Percentiles rank a stretch among this genome's conserved stretches.
phyloP scores from a whole-genome alignment of 768 basidiomycete species.

The Xerocomus brunneocitrinus region DNA sequence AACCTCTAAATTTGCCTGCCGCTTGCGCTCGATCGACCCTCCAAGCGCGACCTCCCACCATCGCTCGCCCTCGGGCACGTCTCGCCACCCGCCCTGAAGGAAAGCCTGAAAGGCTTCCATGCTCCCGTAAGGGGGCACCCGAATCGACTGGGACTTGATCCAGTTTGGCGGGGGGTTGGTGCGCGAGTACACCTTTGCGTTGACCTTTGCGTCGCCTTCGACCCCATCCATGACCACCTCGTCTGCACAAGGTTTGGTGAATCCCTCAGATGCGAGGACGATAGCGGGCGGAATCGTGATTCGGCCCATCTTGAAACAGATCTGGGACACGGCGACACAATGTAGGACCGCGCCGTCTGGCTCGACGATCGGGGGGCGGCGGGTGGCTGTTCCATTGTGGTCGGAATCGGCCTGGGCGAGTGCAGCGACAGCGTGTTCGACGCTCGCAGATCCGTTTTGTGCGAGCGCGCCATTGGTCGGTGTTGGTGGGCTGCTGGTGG shows the following conservation, averaged over 20 bases:
- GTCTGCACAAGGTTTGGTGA: constrained; percentile 27
- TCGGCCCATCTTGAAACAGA: constrained; percentile 67
- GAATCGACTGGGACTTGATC: constrained; percentile 22
- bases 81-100: constrained; percentile 56
- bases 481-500: constrained; percentile 22
- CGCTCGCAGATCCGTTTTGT: constrained; percentile 7
- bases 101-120: constrained; percentile 34
- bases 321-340: constrained; percentile 57
- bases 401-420: constrained; percentile 1
- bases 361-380: constrained; percentile 16
- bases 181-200: constrained; percentile 27
- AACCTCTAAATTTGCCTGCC: constrained; percentile 22
- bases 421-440: constrained; percentile 15
- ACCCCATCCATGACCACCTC: neutral
- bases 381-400: neutral
- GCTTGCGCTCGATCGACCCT: constrained; percentile 40
- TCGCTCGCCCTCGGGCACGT: constrained; percentile 50
- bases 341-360: constrained; percentile 55
- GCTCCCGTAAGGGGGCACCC: constrained; percentile 20
- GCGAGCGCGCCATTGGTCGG: constrained; percentile 3
- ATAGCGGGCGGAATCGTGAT: constrained; percentile 71
- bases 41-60: constrained; percentile 69
- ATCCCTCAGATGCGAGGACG: constrained; percentile 57
- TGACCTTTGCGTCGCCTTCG: neutral
- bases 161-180: constrained; percentile 27